These are phyloP conservation scores for Fusarium papillatum DNA, from an alignment of 2,329 filamentous ascomycete genomes.

Conservation along the genomic window DNA sequence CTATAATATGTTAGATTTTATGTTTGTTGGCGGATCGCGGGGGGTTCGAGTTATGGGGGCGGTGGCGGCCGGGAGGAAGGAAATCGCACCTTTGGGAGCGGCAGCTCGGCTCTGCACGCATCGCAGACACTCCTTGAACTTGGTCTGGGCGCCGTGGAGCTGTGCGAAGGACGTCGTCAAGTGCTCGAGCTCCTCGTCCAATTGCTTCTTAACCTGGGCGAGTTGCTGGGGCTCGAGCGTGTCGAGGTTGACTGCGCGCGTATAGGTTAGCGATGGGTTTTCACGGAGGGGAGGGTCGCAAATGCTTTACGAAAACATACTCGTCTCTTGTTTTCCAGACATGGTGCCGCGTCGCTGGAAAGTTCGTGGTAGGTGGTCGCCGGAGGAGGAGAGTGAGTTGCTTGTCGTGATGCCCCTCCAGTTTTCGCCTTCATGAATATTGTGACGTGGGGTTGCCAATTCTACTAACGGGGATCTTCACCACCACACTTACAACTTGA, in stretches of 20 bases:
- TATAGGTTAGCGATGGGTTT: constrained; percentile 1
- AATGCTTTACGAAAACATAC: constrained; percentile 27
- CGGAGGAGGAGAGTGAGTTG: constrained; percentile 13
- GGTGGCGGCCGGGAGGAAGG: neutral
- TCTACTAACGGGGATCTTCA: constrained; percentile 46
- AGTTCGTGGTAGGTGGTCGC: constrained; percentile 17
- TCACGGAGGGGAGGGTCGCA: neutral
- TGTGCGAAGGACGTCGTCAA: constrained; percentile 91
- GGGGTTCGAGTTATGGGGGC: neutral
- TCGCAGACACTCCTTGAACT: constrained; percentile 90
- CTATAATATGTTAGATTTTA: constrained; percentile 35
- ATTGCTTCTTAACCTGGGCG: constrained; percentile 92
- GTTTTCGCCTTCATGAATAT: constrained; percentile 45
- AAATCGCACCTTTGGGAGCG: constrained; percentile 46
- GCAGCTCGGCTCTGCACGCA: constrained; percentile 71
- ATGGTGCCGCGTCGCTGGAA: constrained; percentile 39
- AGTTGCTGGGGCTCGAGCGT: constrained; percentile 88
- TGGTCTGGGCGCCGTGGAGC: constrained; percentile 89
- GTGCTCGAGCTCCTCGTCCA: constrained; percentile 96
- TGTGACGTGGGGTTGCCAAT: constrained; percentile 48
- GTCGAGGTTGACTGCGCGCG: constrained; percentile 71
- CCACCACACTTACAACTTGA: neutral
- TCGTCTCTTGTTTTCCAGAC: constrained; percentile 51
- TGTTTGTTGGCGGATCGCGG: neutral
- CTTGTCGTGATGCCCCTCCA: constrained; percentile 42